Base-by-base conservation (phyloP, 1,139 yeast genomes). In the Taphrina betulina region DNA sequence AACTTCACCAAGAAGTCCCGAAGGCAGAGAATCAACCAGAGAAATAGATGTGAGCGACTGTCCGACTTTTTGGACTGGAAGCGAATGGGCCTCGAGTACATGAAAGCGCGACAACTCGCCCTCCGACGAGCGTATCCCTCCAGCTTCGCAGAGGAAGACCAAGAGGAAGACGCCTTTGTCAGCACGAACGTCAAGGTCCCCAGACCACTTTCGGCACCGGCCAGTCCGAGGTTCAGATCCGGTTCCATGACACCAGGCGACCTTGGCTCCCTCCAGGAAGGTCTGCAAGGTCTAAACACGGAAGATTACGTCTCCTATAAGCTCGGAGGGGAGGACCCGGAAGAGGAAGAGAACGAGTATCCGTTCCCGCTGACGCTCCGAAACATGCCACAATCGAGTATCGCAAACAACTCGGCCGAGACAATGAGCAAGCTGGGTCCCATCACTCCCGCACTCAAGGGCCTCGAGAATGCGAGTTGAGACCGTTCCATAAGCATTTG, bases 191-290 rank as follows among this genome's bases (percentile, higher is more conserved):
- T 83, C 67, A 92, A 90, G 72, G 80, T 92, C 62, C 83, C 96
- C 14, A 79, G 96, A 66, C 97, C 97, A 12, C 76, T 92, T 64
- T 84, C 95, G 59, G 97, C 88, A 14, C 98, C 97, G 2, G 97
- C 97, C 1, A 89, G 96, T 14, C 98, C 98, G 58, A 75, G 88
- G 62, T 83, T 79, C 63, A 73, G 80, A 35, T 76, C 78, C 35
- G 83, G 87, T 16, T 72, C 81, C 63, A 89, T 88, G 95, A 92
- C 98, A 1, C 98, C 98, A 0, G 98, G 98, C 50, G 97, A 92
- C 69, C 78, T 92, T 63, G 98, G 97, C n/a, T 83, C 96, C 10
- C 75, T 92, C 65, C 96, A 88, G 71, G 98, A 92, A 69, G 88
- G 88, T 37, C 78, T 79, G 58, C 85, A 83, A 67, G 72, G 77